Evolutionary conservation across 2,329 filamentous ascomycete genomes (phyloP).

Genomic region (Beauveria australis): DNA sequence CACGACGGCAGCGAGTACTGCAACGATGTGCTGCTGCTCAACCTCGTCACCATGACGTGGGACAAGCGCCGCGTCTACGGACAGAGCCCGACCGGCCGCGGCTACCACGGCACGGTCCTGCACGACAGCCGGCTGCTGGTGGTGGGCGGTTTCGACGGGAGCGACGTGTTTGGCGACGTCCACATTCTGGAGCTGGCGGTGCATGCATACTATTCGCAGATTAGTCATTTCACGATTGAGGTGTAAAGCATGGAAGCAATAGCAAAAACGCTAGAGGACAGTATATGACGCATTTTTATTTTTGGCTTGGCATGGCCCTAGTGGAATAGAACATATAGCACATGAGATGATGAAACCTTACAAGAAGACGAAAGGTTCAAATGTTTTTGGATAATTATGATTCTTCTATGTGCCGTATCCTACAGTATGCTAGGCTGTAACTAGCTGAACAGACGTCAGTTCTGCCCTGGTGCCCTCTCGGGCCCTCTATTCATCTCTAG

Average conservation of each 20-base stretch:
- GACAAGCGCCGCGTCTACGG: constrained; percentile 59
- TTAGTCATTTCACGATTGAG: constrained; percentile 64
- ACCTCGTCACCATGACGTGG: constrained; percentile 68
- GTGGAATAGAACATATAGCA: not conserved
- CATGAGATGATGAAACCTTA: not conserved
- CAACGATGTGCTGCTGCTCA: constrained; percentile 60
- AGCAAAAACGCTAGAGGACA: not conserved
- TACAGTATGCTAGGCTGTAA: not conserved
- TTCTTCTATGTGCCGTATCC: not conserved
- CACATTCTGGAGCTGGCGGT: constrained; percentile 60
- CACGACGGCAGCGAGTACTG: constrained; percentile 64
- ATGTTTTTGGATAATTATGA: not conserved
- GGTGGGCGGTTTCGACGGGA: constrained; percentile 61
- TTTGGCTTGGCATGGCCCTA: not conserved
- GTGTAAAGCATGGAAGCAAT: constrained; percentile 31
- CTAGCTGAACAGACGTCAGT: not conserved
- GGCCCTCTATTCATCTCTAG: not conserved
- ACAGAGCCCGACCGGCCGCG: constrained; percentile 51
- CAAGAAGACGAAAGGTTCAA: not conserved
- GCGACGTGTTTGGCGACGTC: constrained; percentile 60
- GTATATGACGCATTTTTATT: not conserved
- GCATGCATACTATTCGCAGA: constrained; percentile 65
- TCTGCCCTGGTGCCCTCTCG: not conserved
- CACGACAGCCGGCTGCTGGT: constrained; percentile 57
- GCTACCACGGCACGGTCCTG: constrained; percentile 59